phyloP scores from a whole-genome alignment of 768 basidiomycete species.

The Sistotremastrum suecicum region DNA sequence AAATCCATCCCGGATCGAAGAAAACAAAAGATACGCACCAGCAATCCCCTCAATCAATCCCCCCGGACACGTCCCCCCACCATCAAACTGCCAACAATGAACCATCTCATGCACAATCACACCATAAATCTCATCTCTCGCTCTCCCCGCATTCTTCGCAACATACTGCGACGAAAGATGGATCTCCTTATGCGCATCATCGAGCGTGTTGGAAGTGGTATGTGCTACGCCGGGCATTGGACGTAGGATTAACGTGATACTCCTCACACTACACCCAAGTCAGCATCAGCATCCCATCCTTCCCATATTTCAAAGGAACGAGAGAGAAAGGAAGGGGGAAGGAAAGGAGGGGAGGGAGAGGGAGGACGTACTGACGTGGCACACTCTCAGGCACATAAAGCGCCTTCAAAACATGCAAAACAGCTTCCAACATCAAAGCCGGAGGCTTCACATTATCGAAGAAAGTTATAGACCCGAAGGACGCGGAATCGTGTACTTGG shows the following conservation, averaged over 20 bases:
- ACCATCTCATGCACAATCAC: conserved; percentile 67
- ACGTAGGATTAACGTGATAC: conserved; percentile 9
- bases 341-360: conserved; percentile 19
- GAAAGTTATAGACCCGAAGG: conserved; percentile 45
- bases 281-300: background rate
- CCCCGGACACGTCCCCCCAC: conserved; percentile 40
- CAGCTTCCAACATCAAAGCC: conserved; percentile 22
- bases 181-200: conserved; percentile 49
- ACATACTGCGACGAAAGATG: conserved; percentile 60
- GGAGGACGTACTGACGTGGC: conserved; percentile 28
- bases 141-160: conserved; percentile 26
- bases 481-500: conserved; percentile 42
- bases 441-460: conserved; percentile 33
- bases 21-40: conserved; percentile 24
- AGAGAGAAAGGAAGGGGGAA: conserved; percentile 41
- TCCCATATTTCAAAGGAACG: background rate
- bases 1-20: background rate
- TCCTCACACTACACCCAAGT: conserved; percentile 7
- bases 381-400: conserved; percentile 30
- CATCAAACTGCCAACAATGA: conserved; percentile 67
- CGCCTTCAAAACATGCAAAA: conserved; percentile 24
- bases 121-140: conserved; percentile 47
- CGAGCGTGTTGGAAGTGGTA: conserved; percentile 36
- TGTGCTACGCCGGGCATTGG: conserved; percentile 57
- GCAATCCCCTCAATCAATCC: conserved; percentile 74